phyloP scores from a whole-genome alignment of 2,329 filamentous ascomycete species.

The Leptosphaerulina australis region DNA sequence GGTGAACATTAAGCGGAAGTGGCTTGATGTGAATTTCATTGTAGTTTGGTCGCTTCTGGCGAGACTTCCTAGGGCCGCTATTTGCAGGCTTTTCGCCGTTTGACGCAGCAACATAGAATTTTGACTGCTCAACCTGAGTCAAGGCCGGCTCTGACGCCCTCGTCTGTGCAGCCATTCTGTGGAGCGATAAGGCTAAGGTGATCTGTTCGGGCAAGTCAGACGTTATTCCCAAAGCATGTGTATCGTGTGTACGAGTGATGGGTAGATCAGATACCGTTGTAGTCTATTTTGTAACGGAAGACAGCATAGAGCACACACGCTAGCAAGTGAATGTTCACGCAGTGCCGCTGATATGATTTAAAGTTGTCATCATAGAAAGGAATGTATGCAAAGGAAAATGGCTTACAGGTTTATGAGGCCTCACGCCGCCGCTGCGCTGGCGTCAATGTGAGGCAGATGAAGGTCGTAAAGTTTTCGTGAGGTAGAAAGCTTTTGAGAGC shows the following conservation, averaged over 20 bases:
- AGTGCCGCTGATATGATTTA: slow-evolving; percentile 20
- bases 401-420: slow-evolving; percentile 13
- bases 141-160: slow-evolving; percentile 15
- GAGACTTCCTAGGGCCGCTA: slow-evolving; percentile 33
- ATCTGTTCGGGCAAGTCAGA: slow-evolving; percentile 13
- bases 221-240: not conserved
- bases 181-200: not conserved
- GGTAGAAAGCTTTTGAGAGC: slow-evolving; percentile 7
- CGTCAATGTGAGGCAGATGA: slow-evolving; percentile 9
- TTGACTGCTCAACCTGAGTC: slow-evolving; percentile 10
- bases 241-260: not conserved
- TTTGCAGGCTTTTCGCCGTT: slow-evolving; percentile 25
- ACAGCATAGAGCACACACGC: slow-evolving; percentile 22
- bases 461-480: slow-evolving; percentile 11
- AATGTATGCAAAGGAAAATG: not conserved
- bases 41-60: slow-evolving; percentile 60
- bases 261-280: slow-evolving; percentile 23
- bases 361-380: slow-evolving; percentile 20
- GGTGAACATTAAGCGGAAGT: slow-evolving; percentile 79
- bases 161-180: slow-evolving; percentile 24
- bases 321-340: slow-evolving; percentile 24
- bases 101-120: slow-evolving; percentile 13
- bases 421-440: slow-evolving; percentile 11
- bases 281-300: slow-evolving; percentile 25
- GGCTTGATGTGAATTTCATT: slow-evolving; percentile 80